A percentile compares a stretch with the other conserved stretches of the same genome.
phyloP scores from a whole-genome alignment of 129 eudicot genomes.

The Flaveria brownii region DNA sequence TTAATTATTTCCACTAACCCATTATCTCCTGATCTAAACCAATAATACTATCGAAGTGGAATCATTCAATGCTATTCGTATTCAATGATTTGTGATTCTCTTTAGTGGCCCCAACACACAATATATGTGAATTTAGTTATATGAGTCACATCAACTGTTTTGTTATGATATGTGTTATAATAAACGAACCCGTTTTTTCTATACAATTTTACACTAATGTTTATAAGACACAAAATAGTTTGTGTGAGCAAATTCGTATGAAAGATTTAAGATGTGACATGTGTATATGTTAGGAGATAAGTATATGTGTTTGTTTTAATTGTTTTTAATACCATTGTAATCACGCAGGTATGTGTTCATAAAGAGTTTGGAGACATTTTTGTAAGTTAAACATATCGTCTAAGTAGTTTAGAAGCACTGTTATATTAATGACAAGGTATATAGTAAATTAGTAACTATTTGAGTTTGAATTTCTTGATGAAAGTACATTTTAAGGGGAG shows the following conservation, averaged over 20 bases:
- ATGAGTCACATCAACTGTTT: neutral
- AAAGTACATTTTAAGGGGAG: no score
- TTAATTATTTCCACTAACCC: constrained; percentile 31
- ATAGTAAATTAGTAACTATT: no score
- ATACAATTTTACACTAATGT: neutral
- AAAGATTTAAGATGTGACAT: neutral
- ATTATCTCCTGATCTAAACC: constrained; percentile 19
- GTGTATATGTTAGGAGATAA: neutral
- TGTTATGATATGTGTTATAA: neutral
- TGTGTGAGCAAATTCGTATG: no score
- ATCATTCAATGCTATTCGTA: constrained; percentile 12
- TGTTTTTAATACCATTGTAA: neutral
- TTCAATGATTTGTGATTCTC: constrained; percentile 26
- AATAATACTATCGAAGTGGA: constrained; percentile 14
- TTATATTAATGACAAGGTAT: no score
- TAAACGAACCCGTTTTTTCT: neutral
- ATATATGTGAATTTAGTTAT: neutral
- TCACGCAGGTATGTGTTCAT: no score
- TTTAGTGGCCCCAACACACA: constrained; percentile 13
- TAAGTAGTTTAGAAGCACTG: no score
- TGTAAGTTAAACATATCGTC: no score
- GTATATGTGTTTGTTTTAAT: neutral
- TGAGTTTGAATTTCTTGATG: no score
- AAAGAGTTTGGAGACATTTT: no score
- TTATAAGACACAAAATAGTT: no score